These are phyloP conservation scores for Phoma sp. DNA, from an alignment of 2,329 filamentous ascomycete genomes.

Conservation along the genomic window DNA sequence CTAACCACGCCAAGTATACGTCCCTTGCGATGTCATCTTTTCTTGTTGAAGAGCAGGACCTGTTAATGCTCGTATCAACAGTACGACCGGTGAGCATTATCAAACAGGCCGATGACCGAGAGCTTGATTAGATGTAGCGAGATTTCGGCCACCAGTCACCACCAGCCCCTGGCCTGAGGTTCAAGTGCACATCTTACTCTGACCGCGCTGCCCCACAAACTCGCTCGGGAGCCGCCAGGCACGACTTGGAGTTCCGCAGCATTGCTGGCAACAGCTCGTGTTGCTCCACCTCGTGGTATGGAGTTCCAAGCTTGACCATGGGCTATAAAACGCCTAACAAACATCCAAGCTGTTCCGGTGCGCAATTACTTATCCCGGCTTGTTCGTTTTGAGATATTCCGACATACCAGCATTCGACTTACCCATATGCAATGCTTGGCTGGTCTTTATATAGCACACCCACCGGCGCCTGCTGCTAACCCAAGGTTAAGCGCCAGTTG, in stretches of 20 bases:
- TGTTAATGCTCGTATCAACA: too few relatives aligned
- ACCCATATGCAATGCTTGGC: slow-evolving; percentile 16
- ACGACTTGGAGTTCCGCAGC: not conserved
- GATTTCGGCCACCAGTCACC: not conserved
- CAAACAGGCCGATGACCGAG: too few relatives aligned
- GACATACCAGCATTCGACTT: not conserved
- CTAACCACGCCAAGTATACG: too few relatives aligned
- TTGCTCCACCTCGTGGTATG: slow-evolving; percentile 2
- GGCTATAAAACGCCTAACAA: not conserved
- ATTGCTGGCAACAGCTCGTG: slow-evolving; percentile 11
- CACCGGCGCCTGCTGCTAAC: slow-evolving; percentile 9
- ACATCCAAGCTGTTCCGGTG: not conserved
- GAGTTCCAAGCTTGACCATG: slow-evolving; percentile 2
- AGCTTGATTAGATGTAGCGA: not conserved
- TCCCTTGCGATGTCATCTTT: too few relatives aligned
- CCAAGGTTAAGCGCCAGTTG: slow-evolving; percentile 6
- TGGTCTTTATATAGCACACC: slow-evolving; percentile 25
- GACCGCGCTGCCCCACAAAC: slow-evolving; percentile 7
- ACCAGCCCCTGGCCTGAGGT: not conserved
- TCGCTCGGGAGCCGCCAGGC: slow-evolving; percentile 6
- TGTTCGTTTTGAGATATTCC: not conserved
- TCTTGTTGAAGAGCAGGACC: too few relatives aligned
- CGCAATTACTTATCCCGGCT: slow-evolving; percentile 1
- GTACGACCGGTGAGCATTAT: not conserved
- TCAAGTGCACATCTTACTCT: slow-evolving; percentile 2